These are phyloP conservation scores for Ambrosia artemisiifolia DNA, from an alignment of 129 eudicot species.

Conservation along the genomic window DNA sequence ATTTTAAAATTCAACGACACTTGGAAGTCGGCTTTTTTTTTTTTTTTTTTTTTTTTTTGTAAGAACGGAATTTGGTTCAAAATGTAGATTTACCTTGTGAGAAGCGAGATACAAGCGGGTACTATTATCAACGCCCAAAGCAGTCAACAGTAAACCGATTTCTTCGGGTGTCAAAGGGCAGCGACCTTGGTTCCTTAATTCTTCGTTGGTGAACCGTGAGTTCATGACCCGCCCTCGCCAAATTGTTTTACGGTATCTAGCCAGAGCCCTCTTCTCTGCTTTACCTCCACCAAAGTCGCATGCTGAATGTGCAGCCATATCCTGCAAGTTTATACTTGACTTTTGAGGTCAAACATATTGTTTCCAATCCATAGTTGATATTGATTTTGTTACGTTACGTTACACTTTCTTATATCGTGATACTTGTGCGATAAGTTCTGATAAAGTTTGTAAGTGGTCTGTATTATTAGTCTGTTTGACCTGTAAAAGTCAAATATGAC, in stretches of 20 bases:
- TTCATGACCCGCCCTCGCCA: slow-evolving; percentile 95
- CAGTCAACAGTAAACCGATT: slow-evolving; percentile 76
- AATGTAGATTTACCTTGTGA: slow-evolving; percentile 67
- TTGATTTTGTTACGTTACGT: too few relatives aligned
- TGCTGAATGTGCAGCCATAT: slow-evolving; percentile 99
- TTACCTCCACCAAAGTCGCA: slow-evolving; percentile 99
- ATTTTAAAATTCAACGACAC: neutral
- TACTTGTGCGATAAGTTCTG: too few relatives aligned
- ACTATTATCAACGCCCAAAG: slow-evolving; percentile 77
- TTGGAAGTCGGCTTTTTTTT: slow-evolving; percentile 8
- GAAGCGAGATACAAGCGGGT: slow-evolving; percentile 96
- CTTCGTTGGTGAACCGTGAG: slow-evolving; percentile 85
- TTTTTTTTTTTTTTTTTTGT: too few relatives aligned
- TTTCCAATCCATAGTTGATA: too few relatives aligned
- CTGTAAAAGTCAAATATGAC: neutral
- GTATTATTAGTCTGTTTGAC: neutral
- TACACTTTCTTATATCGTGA: too few relatives aligned
- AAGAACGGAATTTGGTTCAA: neutral
- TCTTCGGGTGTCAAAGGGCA: slow-evolving; percentile 99
- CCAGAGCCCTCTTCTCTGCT: slow-evolving; percentile 85
- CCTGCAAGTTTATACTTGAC: slow-evolving; percentile 41
- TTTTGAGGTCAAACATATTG: slow-evolving; percentile 1
- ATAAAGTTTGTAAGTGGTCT: too few relatives aligned
- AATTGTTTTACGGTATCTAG: slow-evolving; percentile 77
- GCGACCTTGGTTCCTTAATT: slow-evolving; percentile 84